Percentiles rank a stretch among this genome's conserved stretches.
phyloP scores from a whole-genome alignment of 352 stramenopile genomes.

The Globisporangium parvum region DNA sequence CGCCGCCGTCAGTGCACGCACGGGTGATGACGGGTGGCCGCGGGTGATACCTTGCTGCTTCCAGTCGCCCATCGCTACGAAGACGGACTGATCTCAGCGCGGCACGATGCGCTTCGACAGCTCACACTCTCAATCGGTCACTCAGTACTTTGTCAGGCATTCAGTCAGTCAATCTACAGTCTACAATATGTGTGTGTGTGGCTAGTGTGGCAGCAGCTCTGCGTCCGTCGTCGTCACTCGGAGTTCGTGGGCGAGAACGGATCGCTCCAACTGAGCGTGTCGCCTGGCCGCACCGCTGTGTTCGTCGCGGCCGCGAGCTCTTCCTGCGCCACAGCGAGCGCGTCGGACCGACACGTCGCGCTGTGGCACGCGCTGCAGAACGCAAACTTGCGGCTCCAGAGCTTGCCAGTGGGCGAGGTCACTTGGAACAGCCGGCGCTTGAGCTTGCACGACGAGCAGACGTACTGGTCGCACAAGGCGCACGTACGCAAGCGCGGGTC shows the following conservation, averaged over 20 bases:
- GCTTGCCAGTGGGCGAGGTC: neutral
- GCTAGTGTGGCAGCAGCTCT: too few species aligned
- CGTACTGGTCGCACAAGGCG: neutral
- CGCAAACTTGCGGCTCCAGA: slow-evolving; percentile 2
- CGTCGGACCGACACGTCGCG: slow-evolving; percentile 12
- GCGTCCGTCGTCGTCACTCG: neutral
- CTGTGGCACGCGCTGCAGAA: slow-evolving; percentile 24
- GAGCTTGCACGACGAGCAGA: neutral
- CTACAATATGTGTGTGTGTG: too few species aligned
- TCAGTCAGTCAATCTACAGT: too few species aligned
- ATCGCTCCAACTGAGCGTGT: slow-evolving; percentile 5
- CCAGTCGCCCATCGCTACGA: too few species aligned
- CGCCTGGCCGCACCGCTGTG: neutral
- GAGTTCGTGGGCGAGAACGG: slow-evolving; percentile 1
- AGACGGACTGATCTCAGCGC: too few species aligned
- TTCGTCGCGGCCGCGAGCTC: slow-evolving; percentile 12
- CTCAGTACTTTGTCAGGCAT: too few species aligned
- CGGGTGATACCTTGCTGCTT: too few species aligned
- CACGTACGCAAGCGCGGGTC: neutral
- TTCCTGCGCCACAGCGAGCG: slow-evolving; percentile 16
- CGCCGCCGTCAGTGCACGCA: too few species aligned
- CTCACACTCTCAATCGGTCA: too few species aligned
- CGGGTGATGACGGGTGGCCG: too few species aligned
- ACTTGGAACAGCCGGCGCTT: slow-evolving; percentile 7
- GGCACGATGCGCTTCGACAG: too few species aligned